Evolutionary conservation across 331 rosid species (phyloP).

Genomic region (Arachis monticola): DNA sequence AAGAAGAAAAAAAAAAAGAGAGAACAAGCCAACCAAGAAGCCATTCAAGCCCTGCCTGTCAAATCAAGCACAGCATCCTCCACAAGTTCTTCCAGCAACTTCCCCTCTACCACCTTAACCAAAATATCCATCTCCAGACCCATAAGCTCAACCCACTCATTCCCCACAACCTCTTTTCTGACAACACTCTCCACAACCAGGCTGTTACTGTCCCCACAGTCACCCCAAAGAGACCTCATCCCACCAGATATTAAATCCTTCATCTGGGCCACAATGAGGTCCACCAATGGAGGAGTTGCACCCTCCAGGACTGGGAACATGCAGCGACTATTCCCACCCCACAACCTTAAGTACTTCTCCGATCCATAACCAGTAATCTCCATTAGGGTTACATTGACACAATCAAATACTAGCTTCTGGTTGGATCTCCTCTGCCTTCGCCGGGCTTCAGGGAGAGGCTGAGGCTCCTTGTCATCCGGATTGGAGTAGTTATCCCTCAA

Average conservation of each 20-base stretch:
- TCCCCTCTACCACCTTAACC: conserved; percentile 72
- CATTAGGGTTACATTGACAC: conserved; percentile 64
- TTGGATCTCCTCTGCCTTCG: conserved; percentile 74
- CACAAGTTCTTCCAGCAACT: conserved; percentile 86
- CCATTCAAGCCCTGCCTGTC: conserved; percentile 65
- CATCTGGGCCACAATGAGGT: conserved; percentile 67
- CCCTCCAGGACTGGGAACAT: conserved; percentile 47
- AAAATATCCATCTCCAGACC: conserved; percentile 68
- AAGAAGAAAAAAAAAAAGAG: not conserved
- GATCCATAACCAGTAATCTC: conserved; percentile 69
- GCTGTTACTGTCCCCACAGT: conserved; percentile 75
- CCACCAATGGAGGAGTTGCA: conserved; percentile 57
- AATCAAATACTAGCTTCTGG: conserved; percentile 83
- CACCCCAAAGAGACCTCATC: conserved; percentile 61
- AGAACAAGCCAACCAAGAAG: conserved; percentile 33
- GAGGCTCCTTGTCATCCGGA: conserved; percentile 58
- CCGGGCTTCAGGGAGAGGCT: conserved; percentile 76
- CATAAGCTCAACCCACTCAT: conserved; percentile 73
- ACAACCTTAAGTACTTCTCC: conserved; percentile 42
- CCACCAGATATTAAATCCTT: conserved; percentile 66
- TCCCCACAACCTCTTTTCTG: conserved; percentile 82
- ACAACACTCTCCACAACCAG: conserved; percentile 76
- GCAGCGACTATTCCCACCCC: conserved; percentile 50
- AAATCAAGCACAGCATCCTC: conserved; percentile 81
- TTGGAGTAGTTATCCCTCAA: conserved; percentile 71